Percentiles rank a stretch among this genome's conserved stretches.
Evolutionary conservation across 1,139 yeast genomes (phyloP).

Genomic region (Groenewaldozyma sp.): DNA sequence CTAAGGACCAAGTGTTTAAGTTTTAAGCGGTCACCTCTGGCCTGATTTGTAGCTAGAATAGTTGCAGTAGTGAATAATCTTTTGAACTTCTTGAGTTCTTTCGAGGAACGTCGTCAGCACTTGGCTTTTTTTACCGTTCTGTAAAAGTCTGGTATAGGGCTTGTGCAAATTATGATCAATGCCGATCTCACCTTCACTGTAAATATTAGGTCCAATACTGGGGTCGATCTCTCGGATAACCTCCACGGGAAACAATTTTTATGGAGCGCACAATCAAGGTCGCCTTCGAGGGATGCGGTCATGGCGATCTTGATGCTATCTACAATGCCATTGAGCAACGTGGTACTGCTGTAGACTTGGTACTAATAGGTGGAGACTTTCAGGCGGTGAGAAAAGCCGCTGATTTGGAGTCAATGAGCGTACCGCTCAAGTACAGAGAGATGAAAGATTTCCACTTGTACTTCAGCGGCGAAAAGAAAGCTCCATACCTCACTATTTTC

Average conservation of each 20-base stretch:
- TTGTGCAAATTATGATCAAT: no score
- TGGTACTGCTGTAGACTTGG: slow-evolving; percentile 44
- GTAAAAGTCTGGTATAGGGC: no score
- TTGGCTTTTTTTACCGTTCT: no score
- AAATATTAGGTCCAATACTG: no score
- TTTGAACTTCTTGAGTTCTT: no score
- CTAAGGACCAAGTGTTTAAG: slow-evolving; percentile 82
- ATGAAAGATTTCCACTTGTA: slow-evolving; percentile 77
- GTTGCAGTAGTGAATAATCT: no score
- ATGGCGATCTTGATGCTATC: slow-evolving; percentile 64
- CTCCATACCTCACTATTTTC: slow-evolving; percentile 72
- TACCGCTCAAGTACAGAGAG: slow-evolving; percentile 40
- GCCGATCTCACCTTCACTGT: no score
- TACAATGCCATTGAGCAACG: slow-evolving; percentile 34
- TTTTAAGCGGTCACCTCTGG: slow-evolving; percentile 51
- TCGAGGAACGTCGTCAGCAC: no score
- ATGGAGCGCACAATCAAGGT: slow-evolving; percentile 24
- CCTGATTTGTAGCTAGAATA: no score
- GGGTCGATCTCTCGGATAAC: no score
- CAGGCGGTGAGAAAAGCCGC: slow-evolving; percentile 57
- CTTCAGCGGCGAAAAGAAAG: slow-evolving; percentile 48
- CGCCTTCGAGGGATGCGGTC: slow-evolving; percentile 92
- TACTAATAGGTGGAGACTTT: slow-evolving; percentile 82
- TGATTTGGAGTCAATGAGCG: slow-evolving; percentile 61
- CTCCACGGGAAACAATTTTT: no score